These are phyloP conservation scores for Lecanicillium sp. DNA, from an alignment of 2,329 filamentous ascomycete species.

Conservation along the genomic window DNA sequence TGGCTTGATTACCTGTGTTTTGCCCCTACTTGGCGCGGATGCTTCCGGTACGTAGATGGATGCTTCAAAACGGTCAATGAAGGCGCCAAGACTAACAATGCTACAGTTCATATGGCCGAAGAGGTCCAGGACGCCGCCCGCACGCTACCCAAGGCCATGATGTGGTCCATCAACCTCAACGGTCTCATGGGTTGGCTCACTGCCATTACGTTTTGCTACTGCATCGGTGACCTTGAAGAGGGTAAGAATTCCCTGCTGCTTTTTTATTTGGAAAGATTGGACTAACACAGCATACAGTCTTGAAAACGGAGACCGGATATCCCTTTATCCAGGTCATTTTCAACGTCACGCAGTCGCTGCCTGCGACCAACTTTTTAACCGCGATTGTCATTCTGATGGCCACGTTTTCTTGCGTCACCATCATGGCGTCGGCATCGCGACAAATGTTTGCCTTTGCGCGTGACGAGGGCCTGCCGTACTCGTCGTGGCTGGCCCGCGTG, in stretches of 20 bases:
- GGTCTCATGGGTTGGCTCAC: constrained; percentile 34
- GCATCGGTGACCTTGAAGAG: constrained; percentile 20
- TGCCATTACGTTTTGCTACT: constrained; percentile 26
- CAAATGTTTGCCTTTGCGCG: constrained; percentile 21
- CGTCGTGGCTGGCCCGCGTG: constrained; percentile 47
- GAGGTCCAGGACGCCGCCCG: constrained; percentile 11
- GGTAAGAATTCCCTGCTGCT: background rate
- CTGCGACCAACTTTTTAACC: constrained; percentile 11
- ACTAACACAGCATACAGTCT: constrained; percentile 2
- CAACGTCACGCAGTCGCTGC: constrained; percentile 12
- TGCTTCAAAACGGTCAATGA: background rate
- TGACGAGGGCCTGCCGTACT: constrained; percentile 43
- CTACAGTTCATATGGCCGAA: constrained; percentile 13
- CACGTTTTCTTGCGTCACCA: constrained; percentile 13
- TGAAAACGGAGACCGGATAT: constrained; percentile 13
- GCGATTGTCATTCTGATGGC: constrained; percentile 15
- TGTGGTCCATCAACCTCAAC: constrained; percentile 14
- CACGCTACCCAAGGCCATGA: constrained; percentile 10
- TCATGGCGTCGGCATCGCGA: constrained; percentile 16
- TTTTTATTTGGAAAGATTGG: too few species aligned
- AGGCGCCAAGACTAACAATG: background rate
- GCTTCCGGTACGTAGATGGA: constrained; percentile 9
- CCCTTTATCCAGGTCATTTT: constrained; percentile 18
- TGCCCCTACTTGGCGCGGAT: constrained; percentile 24
- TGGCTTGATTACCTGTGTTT: constrained; percentile 28